A percentile compares a stretch with the other conserved stretches of the same genome.
phyloP scores from a whole-genome alignment of 495 filamentous ascomycete species.

The Delitschia confertaspora region DNA sequence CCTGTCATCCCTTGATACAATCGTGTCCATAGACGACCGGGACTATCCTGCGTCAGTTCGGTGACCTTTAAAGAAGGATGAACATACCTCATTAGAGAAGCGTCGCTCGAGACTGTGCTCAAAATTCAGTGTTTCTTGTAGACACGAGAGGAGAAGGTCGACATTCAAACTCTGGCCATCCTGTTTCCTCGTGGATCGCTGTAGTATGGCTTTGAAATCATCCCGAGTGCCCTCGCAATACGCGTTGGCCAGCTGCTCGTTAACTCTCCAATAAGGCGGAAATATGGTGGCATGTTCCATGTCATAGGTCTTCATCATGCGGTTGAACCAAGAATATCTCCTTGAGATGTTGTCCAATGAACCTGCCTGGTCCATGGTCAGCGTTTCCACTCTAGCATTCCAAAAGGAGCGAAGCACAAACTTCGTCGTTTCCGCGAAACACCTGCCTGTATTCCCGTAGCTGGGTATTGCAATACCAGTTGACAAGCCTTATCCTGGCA shows the following conservation, averaged over 20 bases:
- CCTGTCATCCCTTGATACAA: slow-evolving; percentile 71
- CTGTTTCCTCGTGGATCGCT: slow-evolving; percentile 66
- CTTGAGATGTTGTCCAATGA: slow-evolving; percentile 95
- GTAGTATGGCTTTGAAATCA: slow-evolving; percentile 87
- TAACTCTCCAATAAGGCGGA: slow-evolving; percentile 78
- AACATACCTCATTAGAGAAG: slow-evolving; percentile 57
- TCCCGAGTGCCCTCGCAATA: slow-evolving; percentile 94
- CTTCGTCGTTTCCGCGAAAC: slow-evolving; percentile 89
- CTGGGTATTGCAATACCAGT: slow-evolving; percentile 98
- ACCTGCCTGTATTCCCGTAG: slow-evolving; percentile 91
- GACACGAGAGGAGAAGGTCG: slow-evolving; percentile 78
- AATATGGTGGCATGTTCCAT: slow-evolving; percentile 87
- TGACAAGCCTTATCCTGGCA: slow-evolving; percentile 71
- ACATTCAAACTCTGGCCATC: slow-evolving; percentile 85
- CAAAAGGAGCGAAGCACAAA: slow-evolving; percentile 13
- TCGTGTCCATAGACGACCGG: slow-evolving; percentile 83
- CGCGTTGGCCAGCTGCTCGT: slow-evolving; percentile 80
- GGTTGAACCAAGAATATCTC: slow-evolving; percentile 90
- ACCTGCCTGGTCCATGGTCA: slow-evolving; percentile 49
- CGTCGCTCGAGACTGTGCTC: slow-evolving; percentile 83
- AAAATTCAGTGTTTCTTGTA: slow-evolving; percentile 96
- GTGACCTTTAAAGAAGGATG: background rate
- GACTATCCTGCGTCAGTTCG: slow-evolving; percentile 35
- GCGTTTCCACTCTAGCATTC: slow-evolving; percentile 3
- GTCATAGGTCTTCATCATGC: slow-evolving; percentile 93